These are phyloP conservation scores for Psophocarpus tetragonolobus DNA, from an alignment of 306 rosid species.

Conservation along the genomic window DNA sequence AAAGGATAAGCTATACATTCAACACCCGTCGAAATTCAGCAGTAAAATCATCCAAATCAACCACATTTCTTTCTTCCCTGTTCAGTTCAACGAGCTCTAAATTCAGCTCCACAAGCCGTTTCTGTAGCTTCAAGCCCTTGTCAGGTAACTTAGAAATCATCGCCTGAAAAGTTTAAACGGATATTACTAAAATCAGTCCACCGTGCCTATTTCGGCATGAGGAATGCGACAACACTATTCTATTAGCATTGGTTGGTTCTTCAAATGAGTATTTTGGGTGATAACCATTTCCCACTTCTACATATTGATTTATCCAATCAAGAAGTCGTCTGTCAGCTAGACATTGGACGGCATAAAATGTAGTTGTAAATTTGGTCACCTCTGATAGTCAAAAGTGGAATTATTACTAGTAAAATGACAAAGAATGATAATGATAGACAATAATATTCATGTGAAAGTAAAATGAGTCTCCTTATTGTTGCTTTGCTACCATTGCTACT, in stretches of 20 bases:
- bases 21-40: conserved; percentile 52
- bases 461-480: not conserved
- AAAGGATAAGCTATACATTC: conserved; percentile 51
- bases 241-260: not conserved
- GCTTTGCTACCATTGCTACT: not conserved
- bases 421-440: not conserved
- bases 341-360: not conserved
- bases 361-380: not conserved
- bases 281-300: not conserved
- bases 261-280: not conserved
- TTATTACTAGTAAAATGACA: not conserved
- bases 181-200: not conserved
- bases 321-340: not conserved
- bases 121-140: conserved; percentile 62
- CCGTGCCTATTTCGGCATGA: not conserved
- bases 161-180: conserved; percentile 46
- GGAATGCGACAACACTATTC: not conserved
- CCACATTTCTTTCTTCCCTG: conserved; percentile 32
- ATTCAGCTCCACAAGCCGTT: conserved; percentile 55
- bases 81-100: conserved; percentile 47
- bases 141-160: conserved; percentile 77
- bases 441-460: not conserved
- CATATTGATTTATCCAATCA: not conserved
- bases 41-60: conserved; percentile 62
- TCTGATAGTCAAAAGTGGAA: not conserved